A percentile compares a stretch with the other conserved stretches of the same genome.
These are phyloP conservation scores for Elsinoe fawcettii DNA, from an alignment of 2,329 filamentous ascomycete genomes.

Conservation along the genomic window DNA sequence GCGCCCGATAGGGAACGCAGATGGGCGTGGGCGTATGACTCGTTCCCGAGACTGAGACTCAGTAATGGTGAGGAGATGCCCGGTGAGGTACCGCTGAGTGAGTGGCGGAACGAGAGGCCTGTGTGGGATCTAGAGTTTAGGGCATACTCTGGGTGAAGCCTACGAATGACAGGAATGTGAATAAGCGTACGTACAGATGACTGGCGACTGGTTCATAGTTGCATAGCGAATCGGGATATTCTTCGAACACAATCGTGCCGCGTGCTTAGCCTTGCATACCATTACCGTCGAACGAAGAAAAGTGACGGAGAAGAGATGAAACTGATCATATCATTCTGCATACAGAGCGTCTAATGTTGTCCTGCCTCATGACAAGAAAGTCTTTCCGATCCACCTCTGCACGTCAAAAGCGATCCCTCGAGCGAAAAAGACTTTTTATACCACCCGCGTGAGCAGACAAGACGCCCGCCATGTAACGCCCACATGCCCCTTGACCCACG, in stretches of 20 bases:
- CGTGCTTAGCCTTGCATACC: not conserved
- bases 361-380: not conserved
- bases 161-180: too few relatives aligned
- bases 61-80: constrained; percentile 42
- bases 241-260: too few relatives aligned
- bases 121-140: constrained; percentile 23
- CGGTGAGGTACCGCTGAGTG: constrained; percentile 34
- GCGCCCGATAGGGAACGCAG: constrained; percentile 27
- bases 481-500: not conserved
- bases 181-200: too few relatives aligned
- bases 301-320: not conserved
- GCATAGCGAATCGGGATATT: not conserved
- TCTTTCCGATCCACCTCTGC: not conserved
- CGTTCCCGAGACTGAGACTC: constrained; percentile 39
- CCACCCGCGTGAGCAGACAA: not conserved
- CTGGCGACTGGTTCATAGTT: too few relatives aligned
- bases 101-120: constrained; percentile 28
- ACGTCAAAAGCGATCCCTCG: not conserved
- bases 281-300: not conserved
- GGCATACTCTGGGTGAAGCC: not conserved
- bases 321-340: constrained; percentile 4
- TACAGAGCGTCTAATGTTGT: not conserved
- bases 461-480: not conserved
- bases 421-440: not conserved
- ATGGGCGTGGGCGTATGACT: constrained; percentile 35